Evolutionary conservation across 768 basidiomycete genomes (phyloP), one percentile per base, ranked within the genome.

Genomic region (Brasilioporus rufonigricans): DNA sequence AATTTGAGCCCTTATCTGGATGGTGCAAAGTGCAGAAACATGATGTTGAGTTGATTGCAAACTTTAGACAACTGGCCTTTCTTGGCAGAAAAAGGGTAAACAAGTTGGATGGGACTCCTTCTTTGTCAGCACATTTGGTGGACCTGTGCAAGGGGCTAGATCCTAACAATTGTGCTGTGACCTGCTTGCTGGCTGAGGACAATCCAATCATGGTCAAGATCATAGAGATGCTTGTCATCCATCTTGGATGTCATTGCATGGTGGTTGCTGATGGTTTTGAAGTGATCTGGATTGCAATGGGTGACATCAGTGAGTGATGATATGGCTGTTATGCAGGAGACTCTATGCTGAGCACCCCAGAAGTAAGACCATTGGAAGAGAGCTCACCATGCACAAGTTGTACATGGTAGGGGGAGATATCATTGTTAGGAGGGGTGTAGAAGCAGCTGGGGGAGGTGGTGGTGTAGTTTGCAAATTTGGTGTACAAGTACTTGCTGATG

Each of bases 151-250:
- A 84, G 71, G 85, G 81, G 1, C 85, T 86, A 4, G 90, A 92
- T 67, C 85, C 82, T 18, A 80, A 71, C 53, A 93, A 95, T 67
- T 84, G 92, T 38, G 86, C 88, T n/a, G 87, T 98, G 50, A 97
- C 94, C 38, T 94, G 93, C 65, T 71, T 99, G 24, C 80, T 99
- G 33, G 97, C 96, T 1, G 97, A 98, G 70, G 94, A 98, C 64
- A 98, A 99, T 65, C 97, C 97, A 1, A 98, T 98, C 60, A 96
- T 93, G 0, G 91, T 91, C 31, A 98, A 98, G 77, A 98, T 99
- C 46, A 87, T 98, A 46, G 94, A 98, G 71, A 98, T 94, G 2
- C 73, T 98, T 41, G 81, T 99, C 44, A 89, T 92, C 57, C 86
- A 95, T 33, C 82, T 98, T 56, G 97, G 97, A 1, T 98, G 96